Evolutionary conservation across 345 rosid genomes (phyloP).

Genomic region (Psidium friedrichsthalianum): DNA sequence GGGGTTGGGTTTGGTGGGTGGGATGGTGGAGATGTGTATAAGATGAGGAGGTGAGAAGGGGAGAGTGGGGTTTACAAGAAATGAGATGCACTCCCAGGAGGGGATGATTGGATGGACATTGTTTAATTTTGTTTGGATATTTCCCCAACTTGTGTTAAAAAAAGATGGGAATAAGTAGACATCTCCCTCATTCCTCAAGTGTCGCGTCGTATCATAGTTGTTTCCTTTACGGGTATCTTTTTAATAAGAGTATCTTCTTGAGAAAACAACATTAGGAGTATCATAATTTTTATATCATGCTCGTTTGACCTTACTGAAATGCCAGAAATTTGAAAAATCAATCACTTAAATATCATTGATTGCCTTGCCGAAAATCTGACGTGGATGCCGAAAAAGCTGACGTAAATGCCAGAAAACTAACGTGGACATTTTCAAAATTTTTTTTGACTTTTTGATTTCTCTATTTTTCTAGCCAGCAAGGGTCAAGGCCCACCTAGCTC

Average conservation of each 20-base stretch:
- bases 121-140: slow-evolving; percentile 13
- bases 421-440: no score
- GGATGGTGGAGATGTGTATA: slow-evolving; percentile 27
- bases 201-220: background rate
- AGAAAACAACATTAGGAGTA: no score
- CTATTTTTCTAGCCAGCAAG: no score
- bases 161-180: background rate
- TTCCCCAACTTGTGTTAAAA: slow-evolving; percentile 19
- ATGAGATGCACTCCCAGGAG: slow-evolving; percentile 26
- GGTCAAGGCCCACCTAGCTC: no score
- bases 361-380: no score
- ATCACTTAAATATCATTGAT: no score
- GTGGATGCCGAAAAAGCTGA: no score
- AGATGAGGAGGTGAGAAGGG: slow-evolving; percentile 23
- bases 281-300: no score
- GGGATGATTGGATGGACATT: slow-evolving; percentile 40
- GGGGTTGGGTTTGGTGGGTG: background rate
- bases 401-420: no score
- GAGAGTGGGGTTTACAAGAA: slow-evolving; percentile 16
- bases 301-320: no score
- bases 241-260: background rate
- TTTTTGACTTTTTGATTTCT: no score
- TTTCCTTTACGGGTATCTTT: background rate
- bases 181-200: background rate
- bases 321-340: no score